Conservation (phyloP, 1,284 basidiomycete genomes). For the Naganishia albida region DNA sequence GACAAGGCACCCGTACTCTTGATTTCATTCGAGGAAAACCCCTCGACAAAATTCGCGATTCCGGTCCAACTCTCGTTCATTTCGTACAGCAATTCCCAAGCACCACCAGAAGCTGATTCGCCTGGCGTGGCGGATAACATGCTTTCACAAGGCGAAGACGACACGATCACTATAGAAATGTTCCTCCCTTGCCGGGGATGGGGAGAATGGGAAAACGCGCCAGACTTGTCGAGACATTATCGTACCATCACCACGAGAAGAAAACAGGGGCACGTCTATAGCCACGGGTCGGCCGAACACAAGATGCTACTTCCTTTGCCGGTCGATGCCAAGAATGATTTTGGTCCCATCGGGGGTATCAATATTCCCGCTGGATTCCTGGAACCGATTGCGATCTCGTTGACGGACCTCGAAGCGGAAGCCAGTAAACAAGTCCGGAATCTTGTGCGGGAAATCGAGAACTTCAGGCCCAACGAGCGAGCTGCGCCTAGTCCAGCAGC, state of each 20-base stretch:
- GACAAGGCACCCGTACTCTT: conserved; percentile 15
- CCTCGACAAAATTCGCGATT: conserved; percentile 20
- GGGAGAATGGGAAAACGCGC: conserved; percentile 15
- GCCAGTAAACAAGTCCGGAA: not conserved
- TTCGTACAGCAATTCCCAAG: conserved; percentile 4
- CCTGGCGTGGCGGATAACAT: not conserved
- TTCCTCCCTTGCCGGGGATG: conserved; percentile 19
- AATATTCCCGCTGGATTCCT: conserved; percentile 7
- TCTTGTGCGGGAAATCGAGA: not conserved
- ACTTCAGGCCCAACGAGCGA: not conserved
- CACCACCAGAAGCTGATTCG: not conserved
- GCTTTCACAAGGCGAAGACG: not conserved
- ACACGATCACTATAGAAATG: conserved; percentile 11
- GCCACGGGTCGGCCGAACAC: not conserved
- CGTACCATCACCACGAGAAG: not conserved
- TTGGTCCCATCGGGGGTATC: conserved; percentile 14
- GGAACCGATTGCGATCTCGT: conserved; percentile 1
- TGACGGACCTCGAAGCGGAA: not conserved
- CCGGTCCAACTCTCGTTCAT: conserved; percentile 21
- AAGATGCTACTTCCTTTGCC: conserved; percentile 4
- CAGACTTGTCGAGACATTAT: conserved; percentile 2
- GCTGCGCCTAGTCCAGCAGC: not conserved
- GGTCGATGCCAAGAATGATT: conserved; percentile 5
- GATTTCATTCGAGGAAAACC: conserved; percentile 13
- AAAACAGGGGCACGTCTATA: not conserved